Percentiles rank a stretch among this genome's conserved stretches.
phyloP scores from a whole-genome alignment of 768 basidiomycete genomes.

The Phaffia tasmanica region DNA sequence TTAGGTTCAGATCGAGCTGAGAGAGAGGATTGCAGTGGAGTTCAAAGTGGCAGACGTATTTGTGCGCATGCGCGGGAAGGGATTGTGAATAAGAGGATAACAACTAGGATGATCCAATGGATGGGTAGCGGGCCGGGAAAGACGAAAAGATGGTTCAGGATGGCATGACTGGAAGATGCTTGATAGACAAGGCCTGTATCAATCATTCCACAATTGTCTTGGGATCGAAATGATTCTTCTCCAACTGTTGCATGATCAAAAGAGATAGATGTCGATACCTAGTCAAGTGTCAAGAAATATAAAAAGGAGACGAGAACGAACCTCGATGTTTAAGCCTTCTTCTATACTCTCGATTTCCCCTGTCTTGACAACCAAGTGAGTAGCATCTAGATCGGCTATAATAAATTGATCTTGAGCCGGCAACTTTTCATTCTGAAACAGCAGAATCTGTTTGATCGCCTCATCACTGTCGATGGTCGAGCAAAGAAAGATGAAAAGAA shows the following conservation, averaged over 20 bases:
- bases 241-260: conserved; percentile 2
- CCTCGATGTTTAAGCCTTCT: conserved; percentile 13
- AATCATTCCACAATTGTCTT: neutral
- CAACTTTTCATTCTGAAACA: conserved; percentile 20
- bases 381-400: conserved; percentile 22
- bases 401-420: conserved; percentile 20
- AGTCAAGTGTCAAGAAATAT: neutral
- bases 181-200: too few relatives aligned
- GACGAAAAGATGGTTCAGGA: too few relatives aligned
- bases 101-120: too few relatives aligned
- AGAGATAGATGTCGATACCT: neutral
- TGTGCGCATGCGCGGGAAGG: too few relatives aligned
- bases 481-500: too few relatives aligned
- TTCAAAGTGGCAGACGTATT: too few relatives aligned
- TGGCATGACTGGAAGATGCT: too few relatives aligned
- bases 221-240: conserved; percentile 23
- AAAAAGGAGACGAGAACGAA: neutral
- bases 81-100: too few relatives aligned
- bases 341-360: conserved; percentile 12
- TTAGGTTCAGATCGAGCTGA: too few relatives aligned
- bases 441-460: conserved; percentile 23
- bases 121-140: too few relatives aligned
- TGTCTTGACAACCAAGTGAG: conserved; percentile 25
- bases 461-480: conserved; percentile 6
- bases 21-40: too few relatives aligned